Percentiles rank a stretch among this genome's conserved stretches.
Conservation (phyloP, 768 basidiomycete genomes). For the Strobilomyces dryophilus region DNA sequence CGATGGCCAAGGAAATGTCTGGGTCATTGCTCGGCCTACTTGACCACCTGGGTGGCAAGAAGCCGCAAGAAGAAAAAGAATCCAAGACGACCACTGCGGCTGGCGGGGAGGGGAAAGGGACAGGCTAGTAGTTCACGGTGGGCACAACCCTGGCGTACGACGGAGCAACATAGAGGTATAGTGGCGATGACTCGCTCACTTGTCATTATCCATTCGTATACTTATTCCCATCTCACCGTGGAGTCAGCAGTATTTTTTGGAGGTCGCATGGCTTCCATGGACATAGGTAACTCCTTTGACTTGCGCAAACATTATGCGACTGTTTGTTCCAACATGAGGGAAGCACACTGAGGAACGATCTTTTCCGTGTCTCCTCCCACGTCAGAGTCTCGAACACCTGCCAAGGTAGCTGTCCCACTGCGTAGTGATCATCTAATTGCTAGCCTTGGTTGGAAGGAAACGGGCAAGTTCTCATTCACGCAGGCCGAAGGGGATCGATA, state of each 20-base stretch:
- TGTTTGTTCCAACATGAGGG: background rate
- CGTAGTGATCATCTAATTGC: no score
- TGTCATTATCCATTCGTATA: background rate
- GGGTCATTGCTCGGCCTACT: conserved; percentile 34
- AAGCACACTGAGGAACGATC: no score
- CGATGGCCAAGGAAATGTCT: conserved; percentile 44
- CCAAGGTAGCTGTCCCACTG: no score
- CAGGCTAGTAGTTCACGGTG: background rate
- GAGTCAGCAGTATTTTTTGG: background rate
- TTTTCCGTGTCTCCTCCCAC: no score
- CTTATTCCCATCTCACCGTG: background rate
- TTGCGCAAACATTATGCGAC: background rate
- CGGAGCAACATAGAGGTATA: conserved; percentile 7
- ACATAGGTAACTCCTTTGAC: background rate
- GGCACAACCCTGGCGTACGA: background rate
- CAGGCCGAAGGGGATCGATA: no score
- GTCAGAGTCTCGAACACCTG: no score
- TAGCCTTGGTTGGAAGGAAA: no score
- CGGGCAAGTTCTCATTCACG: no score
- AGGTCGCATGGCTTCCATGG: background rate
- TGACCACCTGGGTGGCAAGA: conserved; percentile 23
- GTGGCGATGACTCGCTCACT: background rate
- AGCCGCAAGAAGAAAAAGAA: conserved; percentile 7
- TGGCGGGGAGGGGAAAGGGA: conserved; percentile 11
- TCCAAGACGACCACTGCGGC: conserved; percentile 5